Evolutionary conservation across 441 rosid species (phyloP).

Genomic region (Gossypium gossypioides): DNA sequence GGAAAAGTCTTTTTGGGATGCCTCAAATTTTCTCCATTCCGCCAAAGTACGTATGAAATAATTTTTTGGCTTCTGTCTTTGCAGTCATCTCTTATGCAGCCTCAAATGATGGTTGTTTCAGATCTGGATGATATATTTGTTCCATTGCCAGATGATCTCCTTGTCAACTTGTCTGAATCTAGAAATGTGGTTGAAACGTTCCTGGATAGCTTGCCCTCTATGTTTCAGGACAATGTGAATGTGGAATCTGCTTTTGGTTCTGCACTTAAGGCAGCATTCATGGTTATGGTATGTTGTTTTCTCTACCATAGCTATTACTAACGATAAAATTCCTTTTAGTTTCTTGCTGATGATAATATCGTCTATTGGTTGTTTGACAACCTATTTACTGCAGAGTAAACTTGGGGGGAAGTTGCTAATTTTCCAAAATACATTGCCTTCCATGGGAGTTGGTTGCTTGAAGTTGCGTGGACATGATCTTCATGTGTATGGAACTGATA

Average conservation of each 20-base stretch:
- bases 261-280: constrained; percentile 84
- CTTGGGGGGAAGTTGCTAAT: constrained; percentile 92
- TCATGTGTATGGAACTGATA: constrained; percentile 92
- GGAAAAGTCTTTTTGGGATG: constrained; percentile 14
- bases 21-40: background rate
- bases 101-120: constrained; percentile 99
- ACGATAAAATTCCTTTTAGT: background rate
- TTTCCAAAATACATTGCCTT: constrained; percentile 85
- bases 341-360: constrained; percentile 4
- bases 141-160: constrained; percentile 96
- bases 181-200: constrained; percentile 82
- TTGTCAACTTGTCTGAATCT: constrained; percentile 95
- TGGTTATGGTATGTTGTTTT: constrained; percentile 77
- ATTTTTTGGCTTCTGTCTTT: constrained; percentile 23
- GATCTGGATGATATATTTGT: constrained; percentile 90
- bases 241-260: constrained; percentile 98
- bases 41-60: constrained; percentile 10
- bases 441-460: constrained; percentile 89
- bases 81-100: constrained; percentile 96
- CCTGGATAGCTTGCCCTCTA: constrained; percentile 83
- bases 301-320: constrained; percentile 4
- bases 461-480: constrained; percentile 96
- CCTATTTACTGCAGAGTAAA: constrained; percentile 48
- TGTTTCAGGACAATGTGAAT: constrained; percentile 83
- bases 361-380: constrained; percentile 1